Evolutionary conservation across 2,329 filamentous ascomycete species (phyloP).

Genomic region (Rhexocercosporidium sp.): DNA sequence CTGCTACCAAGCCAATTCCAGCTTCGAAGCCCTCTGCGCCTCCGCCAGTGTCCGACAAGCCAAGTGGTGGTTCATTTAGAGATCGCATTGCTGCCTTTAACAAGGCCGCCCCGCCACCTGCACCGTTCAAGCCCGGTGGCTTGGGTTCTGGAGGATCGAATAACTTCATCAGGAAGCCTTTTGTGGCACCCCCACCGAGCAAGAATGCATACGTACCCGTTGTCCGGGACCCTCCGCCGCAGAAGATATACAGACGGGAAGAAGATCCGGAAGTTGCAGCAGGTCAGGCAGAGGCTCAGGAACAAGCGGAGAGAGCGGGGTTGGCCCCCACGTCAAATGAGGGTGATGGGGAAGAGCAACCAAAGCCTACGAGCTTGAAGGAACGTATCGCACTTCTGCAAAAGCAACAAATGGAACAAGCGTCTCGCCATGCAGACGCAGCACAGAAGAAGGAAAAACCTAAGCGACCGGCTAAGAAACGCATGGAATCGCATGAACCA

Average conservation of each 20-base stretch:
- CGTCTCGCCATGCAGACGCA: slow-evolving; percentile 79
- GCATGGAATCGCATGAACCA: slow-evolving; percentile 54
- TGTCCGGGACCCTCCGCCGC: slow-evolving; percentile 69
- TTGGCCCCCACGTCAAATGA: slow-evolving; percentile 53
- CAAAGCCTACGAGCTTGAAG: slow-evolving; percentile 91
- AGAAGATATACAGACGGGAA: slow-evolving; percentile 83
- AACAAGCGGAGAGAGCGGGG: slow-evolving; percentile 72
- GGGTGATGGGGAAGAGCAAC: slow-evolving; percentile 74
- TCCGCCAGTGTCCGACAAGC: slow-evolving; percentile 76
- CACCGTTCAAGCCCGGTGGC: slow-evolving; percentile 85
- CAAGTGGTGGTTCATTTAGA: slow-evolving; percentile 77
- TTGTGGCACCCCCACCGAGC: slow-evolving; percentile 92
- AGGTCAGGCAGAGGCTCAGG: slow-evolving; percentile 67
- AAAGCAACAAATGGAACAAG: slow-evolving; percentile 91
- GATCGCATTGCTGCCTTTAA: slow-evolving; percentile 98
- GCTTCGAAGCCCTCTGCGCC: slow-evolving; percentile 47
- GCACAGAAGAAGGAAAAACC: slow-evolving; percentile 85
- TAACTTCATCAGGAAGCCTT: slow-evolving; percentile 93
- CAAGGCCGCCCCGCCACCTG: slow-evolving; percentile 81
- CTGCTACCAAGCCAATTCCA: slow-evolving; percentile 36
- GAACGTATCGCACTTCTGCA: slow-evolving; percentile 94
- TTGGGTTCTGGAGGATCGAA: slow-evolving; percentile 61
- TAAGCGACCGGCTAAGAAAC: slow-evolving; percentile 76
- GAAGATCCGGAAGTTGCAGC: slow-evolving; percentile 79
- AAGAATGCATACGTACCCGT: slow-evolving; percentile 89